Evolutionary conservation across 306 rosid genomes (phyloP).

Genomic region (Vachellia pachyceras): DNA sequence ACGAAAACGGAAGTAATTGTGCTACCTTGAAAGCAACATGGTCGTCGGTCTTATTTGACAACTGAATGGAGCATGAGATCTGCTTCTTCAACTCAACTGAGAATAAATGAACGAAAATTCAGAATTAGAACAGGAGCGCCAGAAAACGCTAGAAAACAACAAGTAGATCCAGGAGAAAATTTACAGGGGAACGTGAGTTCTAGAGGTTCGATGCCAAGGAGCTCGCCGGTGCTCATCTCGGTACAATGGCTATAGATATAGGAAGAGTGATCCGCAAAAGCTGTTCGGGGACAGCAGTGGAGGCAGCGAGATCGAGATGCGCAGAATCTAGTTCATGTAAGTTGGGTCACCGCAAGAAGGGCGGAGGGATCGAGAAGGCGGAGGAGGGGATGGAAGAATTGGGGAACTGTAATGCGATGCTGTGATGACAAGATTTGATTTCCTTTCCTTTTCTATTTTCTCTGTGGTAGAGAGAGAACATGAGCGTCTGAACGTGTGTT

Average conservation of each 20-base stretch:
- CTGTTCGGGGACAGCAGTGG: conserved; percentile 17
- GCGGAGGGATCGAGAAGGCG: conserved; percentile 56
- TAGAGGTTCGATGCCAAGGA: conserved; percentile 86
- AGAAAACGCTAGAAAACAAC: conserved; percentile 38
- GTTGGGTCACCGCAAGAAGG: conserved; percentile 9
- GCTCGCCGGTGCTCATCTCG: conserved; percentile 87
- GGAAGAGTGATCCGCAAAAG: conserved; percentile 23
- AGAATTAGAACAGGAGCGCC: conserved; percentile 6
- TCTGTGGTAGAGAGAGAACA: conserved; percentile 36
- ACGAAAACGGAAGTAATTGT: neutral
- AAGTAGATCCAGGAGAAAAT: conserved; percentile 45
- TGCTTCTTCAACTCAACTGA: conserved; percentile 96
- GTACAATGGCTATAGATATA: conserved; percentile 18
- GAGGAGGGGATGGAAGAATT: neutral
- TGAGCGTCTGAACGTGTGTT: conserved; percentile 35
- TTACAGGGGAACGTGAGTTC: conserved; percentile 92
- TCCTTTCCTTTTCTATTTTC: conserved; percentile 38
- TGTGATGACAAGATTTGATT: conserved; percentile 33
- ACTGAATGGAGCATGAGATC: conserved; percentile 94
- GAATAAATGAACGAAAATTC: neutral
- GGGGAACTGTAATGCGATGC: conserved; percentile 22
- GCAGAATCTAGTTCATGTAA: neutral
- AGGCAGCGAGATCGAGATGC: conserved; percentile 24
- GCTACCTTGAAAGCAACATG: conserved; percentile 92
- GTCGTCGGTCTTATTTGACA: conserved; percentile 87